Evolutionary conservation across 371 early-diverging fungal species (phyloP).

Genomic region (Mortierella sp.): DNA sequence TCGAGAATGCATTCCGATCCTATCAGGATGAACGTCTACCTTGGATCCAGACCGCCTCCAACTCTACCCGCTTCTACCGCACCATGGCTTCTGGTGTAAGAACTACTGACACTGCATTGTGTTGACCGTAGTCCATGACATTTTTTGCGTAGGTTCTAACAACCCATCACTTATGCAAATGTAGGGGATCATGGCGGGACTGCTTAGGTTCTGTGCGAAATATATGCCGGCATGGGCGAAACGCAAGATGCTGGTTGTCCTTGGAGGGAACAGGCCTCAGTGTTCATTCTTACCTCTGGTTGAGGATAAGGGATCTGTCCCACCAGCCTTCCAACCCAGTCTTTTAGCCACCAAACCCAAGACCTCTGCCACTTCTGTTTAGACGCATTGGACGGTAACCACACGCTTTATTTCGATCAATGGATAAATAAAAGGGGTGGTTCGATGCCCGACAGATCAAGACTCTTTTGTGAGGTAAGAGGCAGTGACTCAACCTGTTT

Average conservation of each 20-base stretch:
- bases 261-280: conserved; percentile 16
- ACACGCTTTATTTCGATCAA: background rate
- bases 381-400: background rate
- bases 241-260: background rate
- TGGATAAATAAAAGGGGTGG: background rate
- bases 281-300: conserved; percentile 27
- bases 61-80: conserved; percentile 5
- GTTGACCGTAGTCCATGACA: background rate
- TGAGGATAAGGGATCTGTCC: conserved; percentile 20
- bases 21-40: conserved; percentile 22
- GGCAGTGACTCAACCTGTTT: background rate
- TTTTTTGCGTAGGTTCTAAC: background rate
- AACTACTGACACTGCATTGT: background rate
- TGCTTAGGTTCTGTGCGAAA: background rate
- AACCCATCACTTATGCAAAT: background rate
- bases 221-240: conserved; percentile 21
- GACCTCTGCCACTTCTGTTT: background rate
- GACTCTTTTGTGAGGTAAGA: background rate
- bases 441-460: background rate
- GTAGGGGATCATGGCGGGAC: background rate
- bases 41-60: background rate
- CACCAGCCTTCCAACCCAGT: conserved; percentile 16
- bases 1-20: conserved; percentile 10
- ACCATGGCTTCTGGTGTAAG: conserved; percentile 15
- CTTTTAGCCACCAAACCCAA: background rate